Conservation (phyloP, 106 monocot species). For the Platanthera zijinensis region DNA sequence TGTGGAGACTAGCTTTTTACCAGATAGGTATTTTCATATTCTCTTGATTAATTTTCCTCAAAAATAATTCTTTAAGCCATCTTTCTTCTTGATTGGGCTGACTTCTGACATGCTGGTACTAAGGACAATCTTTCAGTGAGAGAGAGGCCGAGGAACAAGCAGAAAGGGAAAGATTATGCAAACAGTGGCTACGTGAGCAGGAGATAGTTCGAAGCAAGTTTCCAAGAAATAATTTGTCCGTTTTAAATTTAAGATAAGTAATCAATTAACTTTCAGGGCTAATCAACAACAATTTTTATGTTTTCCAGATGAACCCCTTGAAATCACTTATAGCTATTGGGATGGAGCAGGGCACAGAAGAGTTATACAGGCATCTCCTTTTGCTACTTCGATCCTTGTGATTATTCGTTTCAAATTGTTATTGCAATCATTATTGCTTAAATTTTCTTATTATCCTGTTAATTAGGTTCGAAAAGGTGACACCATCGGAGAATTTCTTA, state of each 20-base stretch:
- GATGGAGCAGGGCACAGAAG: conserved; percentile 97
- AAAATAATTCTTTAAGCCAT: neutral
- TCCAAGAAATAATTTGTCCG: neutral
- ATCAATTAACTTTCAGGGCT: neutral
- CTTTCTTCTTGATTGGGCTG: conserved; percentile 22
- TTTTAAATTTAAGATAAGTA: neutral
- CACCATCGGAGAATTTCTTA: conserved; percentile 84
- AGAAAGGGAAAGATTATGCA: conserved; percentile 74
- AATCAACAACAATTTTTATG: conserved; percentile 2
- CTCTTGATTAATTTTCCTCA: neutral
- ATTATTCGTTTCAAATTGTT: neutral
- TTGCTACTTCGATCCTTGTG: neutral
- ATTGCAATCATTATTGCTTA: neutral
- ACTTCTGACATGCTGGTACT: conserved; percentile 30
- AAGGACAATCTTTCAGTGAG: conserved; percentile 85
- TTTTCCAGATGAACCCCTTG: conserved; percentile 82
- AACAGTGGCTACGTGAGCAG: conserved; percentile 87
- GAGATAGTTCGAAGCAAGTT: conserved; percentile 74
- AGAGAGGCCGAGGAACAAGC: conserved; percentile 99
- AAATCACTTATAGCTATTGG: conserved; percentile 99
- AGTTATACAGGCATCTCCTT: conserved; percentile 54
- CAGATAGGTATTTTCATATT: conserved; percentile 67
- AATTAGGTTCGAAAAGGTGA: conserved; percentile 91
- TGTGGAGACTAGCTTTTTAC: conserved; percentile 97
- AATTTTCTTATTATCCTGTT: neutral